phyloP scores from a whole-genome alignment of 2,329 filamentous ascomycete genomes.

The Talaromyces verruculosus region DNA sequence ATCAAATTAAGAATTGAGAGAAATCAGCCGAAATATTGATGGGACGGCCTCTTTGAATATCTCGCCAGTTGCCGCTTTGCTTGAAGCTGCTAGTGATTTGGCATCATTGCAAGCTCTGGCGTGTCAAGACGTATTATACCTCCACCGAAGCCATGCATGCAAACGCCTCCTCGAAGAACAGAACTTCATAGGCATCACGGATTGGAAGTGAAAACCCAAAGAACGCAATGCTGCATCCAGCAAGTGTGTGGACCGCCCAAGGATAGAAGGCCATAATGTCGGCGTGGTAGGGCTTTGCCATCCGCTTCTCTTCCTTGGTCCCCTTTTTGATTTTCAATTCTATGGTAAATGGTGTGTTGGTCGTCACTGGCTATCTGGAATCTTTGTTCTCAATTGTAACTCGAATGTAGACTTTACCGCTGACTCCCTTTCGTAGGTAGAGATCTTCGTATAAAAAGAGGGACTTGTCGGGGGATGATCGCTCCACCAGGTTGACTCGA shows the following conservation, averaged over 20 bases:
- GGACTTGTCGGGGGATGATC: neutral
- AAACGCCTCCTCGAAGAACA: neutral
- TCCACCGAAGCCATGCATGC: neutral
- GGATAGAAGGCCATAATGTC: neutral
- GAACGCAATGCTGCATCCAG: neutral
- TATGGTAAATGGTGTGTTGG: neutral
- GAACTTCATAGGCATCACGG: neutral
- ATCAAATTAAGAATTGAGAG: neutral
- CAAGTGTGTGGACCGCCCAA: neutral
- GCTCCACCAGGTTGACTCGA: neutral
- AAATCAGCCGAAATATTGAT: neutral
- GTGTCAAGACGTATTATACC: neutral
- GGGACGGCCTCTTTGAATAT: neutral
- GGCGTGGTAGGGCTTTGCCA: neutral
- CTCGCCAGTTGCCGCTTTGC: neutral
- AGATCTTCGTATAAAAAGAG: neutral
- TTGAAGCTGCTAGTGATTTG: neutral
- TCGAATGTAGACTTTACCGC: neutral
- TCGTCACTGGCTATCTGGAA: neutral
- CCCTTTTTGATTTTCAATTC: neutral
- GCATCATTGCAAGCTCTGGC: neutral
- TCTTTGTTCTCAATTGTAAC: neutral
- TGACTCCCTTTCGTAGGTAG: neutral
- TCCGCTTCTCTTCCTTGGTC: neutral
- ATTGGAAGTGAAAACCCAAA: neutral